Evolutionary conservation across 495 filamentous ascomycete species (phyloP), one percentile per base, ranked within the genome.

Genomic region (Clavariopsis aquatica): DNA sequence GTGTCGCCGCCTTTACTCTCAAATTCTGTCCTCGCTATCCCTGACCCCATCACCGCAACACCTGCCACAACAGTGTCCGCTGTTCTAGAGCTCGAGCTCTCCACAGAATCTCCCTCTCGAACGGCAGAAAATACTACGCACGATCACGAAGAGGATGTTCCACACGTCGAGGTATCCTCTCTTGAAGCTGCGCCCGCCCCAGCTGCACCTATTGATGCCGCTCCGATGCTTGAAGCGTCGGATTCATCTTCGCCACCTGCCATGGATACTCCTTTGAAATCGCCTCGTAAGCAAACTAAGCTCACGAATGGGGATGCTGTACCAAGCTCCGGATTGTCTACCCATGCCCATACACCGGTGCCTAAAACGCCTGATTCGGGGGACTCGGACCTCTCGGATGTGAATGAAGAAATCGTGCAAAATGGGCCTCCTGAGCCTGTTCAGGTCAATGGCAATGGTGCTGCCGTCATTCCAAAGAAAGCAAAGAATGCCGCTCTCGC

Each of bases 321-420:
- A 26, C 1, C 52, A 15, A 36, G 20, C 1, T 27, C 31, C 19
- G 57, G n/a, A 20, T 3, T 29, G 24, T 27, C 51, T 2, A 46
- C 54, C 3, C 41, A 47, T 34, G 63, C 47, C 2, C 47, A 49
- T 22, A 49, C 47, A 8, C 47, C 47, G 2, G 47, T 22, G 10
- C 20, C 47, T 5, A 49, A 49, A 27, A 68, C 34, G 8, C 57
- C 65, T 20, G 28, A 57, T 51, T 53, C 47, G n/a, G 59, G 15
- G 24, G 68, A 70, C 60, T 67, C 64, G 17, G 68, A 66, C 17
- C 68, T 70, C 24, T 66, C 61, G 17, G 68, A 70, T n/a, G 63
- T 70, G 59, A 64, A 70, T 52, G 68, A 70, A 53, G 68, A 70
- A 22, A 70, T 70, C 17, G 52, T 66, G 19, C 34, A 56, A 26